Evolutionary conservation across 2,329 filamentous ascomycete species (phyloP), one percentile per base, ranked within the genome.

Genomic region (Xylariaceae sp.): DNA sequence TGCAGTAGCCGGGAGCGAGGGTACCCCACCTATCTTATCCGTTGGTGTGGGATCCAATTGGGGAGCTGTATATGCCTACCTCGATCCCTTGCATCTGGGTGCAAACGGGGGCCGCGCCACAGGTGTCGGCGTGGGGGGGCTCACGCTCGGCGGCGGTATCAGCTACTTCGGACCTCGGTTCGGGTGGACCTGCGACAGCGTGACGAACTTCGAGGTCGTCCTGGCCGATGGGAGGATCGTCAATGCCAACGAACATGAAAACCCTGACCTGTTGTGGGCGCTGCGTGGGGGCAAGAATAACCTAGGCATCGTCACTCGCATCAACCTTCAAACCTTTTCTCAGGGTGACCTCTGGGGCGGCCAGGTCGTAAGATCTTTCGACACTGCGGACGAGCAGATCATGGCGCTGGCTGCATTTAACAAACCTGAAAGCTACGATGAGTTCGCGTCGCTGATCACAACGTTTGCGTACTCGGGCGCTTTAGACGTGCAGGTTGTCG

Each of bases 1-100:
- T n/a, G n/a, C n/a, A n/a, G n/a, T n/a, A n/a, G n/a, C n/a, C n/a
- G n/a, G n/a, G n/a, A n/a, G n/a, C n/a, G n/a, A 12, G 28, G 12
- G 12, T 31, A 31, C 12, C 28, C 12, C 12, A 31, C 28, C 28
- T 31, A 31, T 12, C 28, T 31, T 77, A 4, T 71, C 67, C 8
- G 67, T 82, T 11, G 79, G 79, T 1, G 65, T 75, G 0, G 81
- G 79, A 1, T 71, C 73, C 26, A 69, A 73, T 7, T 83, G 80
- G 78, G 67, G 69, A 14, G 68, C 78, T 16, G 74, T 82, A 0
- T 79, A 77, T 36, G 49, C 61, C 1, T 58, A 52, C 2, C 71
- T 82, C 0, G 78, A 80, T n/a, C 64, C 69, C 5, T 60, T 75
- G 16, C 31, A 37, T 6, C 53, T 49, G 6, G 31, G 26, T 23